Evolutionary conservation across 768 basidiomycete genomes (phyloP).

Genomic region (Lentinus brumalis): DNA sequence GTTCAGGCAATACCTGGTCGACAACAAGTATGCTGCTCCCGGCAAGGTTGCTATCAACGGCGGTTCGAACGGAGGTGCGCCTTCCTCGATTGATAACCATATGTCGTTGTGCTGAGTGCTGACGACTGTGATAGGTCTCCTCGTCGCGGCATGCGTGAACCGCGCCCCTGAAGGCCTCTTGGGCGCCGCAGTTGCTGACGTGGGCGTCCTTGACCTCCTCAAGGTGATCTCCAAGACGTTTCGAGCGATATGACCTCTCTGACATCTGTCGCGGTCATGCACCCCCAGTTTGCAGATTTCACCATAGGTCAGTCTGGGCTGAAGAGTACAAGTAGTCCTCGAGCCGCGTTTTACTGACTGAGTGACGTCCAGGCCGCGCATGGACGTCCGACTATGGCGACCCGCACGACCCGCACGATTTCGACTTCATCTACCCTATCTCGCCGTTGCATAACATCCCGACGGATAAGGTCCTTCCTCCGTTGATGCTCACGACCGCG

Average conservation of each 20-base stretch:
- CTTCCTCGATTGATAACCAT: not conserved
- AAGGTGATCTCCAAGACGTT: constrained; percentile 47
- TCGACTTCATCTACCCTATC: constrained; percentile 81
- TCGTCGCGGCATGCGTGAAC: constrained; percentile 84
- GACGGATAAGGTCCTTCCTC: constrained; percentile 58
- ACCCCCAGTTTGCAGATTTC: constrained; percentile 66
- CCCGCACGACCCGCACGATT: constrained; percentile 73
- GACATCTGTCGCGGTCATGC: not conserved
- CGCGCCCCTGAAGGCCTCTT: constrained; percentile 75
- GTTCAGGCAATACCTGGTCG: constrained; percentile 66
- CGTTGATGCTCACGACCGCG: constrained; percentile 77
- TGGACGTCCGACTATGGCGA: constrained; percentile 84
- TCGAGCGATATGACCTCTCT: not conserved
- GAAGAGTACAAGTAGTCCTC: not conserved
- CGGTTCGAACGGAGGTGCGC: constrained; percentile 76
- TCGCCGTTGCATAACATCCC: constrained; percentile 85
- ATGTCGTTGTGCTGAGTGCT: not conserved
- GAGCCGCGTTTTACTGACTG: constrained; percentile 1
- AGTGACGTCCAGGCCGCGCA: constrained; percentile 50
- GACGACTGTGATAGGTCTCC: constrained; percentile 49
- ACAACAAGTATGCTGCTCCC: constrained; percentile 65
- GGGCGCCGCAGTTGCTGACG: constrained; percentile 80
- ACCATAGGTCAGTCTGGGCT: constrained; percentile 59
- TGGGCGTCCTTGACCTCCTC: constrained; percentile 79
- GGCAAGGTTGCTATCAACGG: constrained; percentile 80